These are phyloP conservation scores for Ambrosia trifida DNA, from an alignment of 129 eudicot species.

Conservation along the genomic window DNA sequence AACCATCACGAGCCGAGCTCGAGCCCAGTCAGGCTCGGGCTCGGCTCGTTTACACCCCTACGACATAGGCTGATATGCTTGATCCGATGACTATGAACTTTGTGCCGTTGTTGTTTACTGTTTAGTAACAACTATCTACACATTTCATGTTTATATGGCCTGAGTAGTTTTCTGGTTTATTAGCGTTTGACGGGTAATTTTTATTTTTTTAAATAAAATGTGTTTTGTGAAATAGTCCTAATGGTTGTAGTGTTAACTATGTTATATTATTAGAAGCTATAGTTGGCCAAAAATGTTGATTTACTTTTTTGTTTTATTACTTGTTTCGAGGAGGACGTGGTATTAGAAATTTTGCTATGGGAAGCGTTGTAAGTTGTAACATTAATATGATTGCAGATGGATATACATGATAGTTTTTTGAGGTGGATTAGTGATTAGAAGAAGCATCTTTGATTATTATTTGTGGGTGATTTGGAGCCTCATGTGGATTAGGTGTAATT, in stretches of 20 bases:
- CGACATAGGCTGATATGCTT: neutral
- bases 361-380: neutral
- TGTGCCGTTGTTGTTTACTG: neutral
- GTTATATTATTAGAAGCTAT: constrained; percentile 9
- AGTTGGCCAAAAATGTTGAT: neutral
- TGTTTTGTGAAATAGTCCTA: neutral
- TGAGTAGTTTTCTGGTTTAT: neutral
- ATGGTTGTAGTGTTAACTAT: neutral
- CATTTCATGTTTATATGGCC: constrained; percentile 13
- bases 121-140: neutral
- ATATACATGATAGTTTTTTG: constrained; percentile 6
- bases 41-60: too few relatives aligned
- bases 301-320: neutral
- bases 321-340: neutral
- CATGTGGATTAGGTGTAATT: neutral
- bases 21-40: too few relatives aligned
- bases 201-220: neutral
- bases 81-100: constrained; percentile 10
- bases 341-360: neutral
- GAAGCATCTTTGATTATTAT: neutral
- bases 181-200: neutral
- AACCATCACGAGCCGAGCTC: too few relatives aligned
- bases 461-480: constrained; percentile 17
- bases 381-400: neutral
- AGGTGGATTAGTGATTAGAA: constrained; percentile 5